Evolutionary conservation across 1,284 basidiomycete species (phyloP), one percentile per base, ranked within the genome.

Genomic region (Apiotrichum akiyoshidainum): DNA sequence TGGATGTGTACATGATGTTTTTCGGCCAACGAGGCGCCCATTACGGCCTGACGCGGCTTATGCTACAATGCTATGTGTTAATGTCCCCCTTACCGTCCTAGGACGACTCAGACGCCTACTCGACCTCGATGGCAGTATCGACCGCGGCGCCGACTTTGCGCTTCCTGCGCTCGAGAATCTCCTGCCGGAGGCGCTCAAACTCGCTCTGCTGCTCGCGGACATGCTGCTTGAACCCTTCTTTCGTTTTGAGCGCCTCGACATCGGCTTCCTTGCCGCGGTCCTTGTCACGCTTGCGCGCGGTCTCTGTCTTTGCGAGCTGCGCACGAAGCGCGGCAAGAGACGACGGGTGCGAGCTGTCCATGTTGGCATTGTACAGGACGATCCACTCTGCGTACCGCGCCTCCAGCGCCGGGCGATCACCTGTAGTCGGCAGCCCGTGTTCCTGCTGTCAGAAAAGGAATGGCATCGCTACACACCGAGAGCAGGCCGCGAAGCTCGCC

Each of bases 351-450:
- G 70, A 71, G 2, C 71, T 72, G 58, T 78, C 76, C 49, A 78
- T 69, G 62, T 78, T 78, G 6, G 77, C 65, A 57, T 78, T 78
- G 67, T 62, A 76, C 26, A 77, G 63, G 17, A 76, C 65, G 13
- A 74, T 77, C 75, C 75, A 78, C 54, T 77, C 68, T 58, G 75
- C 73, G 9, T 76, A 59, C 8, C 77, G 68, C 5, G 61, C 41
- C 31, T 68, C 62, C 17, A 78, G 68, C 0, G 63, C 42, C 1
- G 55, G 35, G 41, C 73, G 72, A 55, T 78, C 77, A 31, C 77
- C 77, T 1, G 59, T 54, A 0, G 73, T 74, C 3, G 71, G 60
- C 2, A 77, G 62, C 1, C 68, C 68, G 58, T 77, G 66, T 46
- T 71, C 67, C 68, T 76, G 46, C 7, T 10, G 46, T 55, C 47